A percentile compares a stretch with the other conserved stretches of the same genome.
phyloP scores from a whole-genome alignment of 345 rosid genomes.

The Citrus unshiu region DNA sequence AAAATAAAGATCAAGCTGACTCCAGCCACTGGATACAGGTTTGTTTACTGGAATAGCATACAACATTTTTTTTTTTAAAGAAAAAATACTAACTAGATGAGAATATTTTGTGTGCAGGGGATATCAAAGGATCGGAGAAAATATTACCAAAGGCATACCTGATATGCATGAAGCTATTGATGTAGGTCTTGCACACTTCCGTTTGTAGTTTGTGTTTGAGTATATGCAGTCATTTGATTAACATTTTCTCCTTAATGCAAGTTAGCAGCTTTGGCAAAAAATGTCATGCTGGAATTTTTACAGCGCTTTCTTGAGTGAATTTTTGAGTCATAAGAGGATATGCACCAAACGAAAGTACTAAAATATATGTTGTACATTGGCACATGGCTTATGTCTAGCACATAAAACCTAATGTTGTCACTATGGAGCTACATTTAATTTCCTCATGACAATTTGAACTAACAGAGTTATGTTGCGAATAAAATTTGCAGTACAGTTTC shows the following conservation, averaged over 20 bases:
- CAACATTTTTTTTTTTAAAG: not conserved
- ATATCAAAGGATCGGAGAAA: conserved; percentile 78
- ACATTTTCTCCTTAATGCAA: not conserved
- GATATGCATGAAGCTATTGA: conserved; percentile 88
- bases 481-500: not conserved
- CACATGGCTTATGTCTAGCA: not conserved
- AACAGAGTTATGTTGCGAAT: not conserved
- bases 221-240: not conserved
- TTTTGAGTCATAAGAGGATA: not conserved
- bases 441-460: not conserved
- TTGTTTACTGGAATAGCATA: not conserved
- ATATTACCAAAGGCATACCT: conserved; percentile 74
- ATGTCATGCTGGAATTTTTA: not conserved
- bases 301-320: not conserved
- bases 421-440: not conserved
- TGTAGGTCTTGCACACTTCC: conserved; percentile 33
- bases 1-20: conserved; percentile 72
- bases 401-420: not conserved
- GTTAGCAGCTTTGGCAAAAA: not conserved
- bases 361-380: too few relatives aligned
- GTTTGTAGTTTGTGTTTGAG: not conserved
- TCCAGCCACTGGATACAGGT: conserved; percentile 78
- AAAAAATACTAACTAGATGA: not conserved
- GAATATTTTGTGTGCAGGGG: conserved; percentile 56
- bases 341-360: not conserved